Percentiles rank a stretch among this genome's conserved stretches.
Evolutionary conservation across 495 filamentous ascomycete genomes (phyloP).

Genomic region (Lentithecium fluviatile): DNA sequence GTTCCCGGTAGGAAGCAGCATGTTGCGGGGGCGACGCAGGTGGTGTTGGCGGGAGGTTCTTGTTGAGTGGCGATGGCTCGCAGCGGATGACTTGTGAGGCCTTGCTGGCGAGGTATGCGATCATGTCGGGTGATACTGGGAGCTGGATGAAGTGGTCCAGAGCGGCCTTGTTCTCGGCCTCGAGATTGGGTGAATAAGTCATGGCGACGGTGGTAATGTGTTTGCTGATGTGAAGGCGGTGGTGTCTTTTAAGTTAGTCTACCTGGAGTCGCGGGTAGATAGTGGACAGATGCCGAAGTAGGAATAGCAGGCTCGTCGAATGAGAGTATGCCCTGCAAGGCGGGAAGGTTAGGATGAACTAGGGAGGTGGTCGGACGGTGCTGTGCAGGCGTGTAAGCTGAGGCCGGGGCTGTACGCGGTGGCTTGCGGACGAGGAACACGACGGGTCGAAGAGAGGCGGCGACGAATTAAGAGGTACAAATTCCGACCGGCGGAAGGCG

Average conservation of each 20-base stretch:
- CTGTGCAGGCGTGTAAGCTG: conserved; percentile 27
- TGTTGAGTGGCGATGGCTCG: conserved; percentile 59
- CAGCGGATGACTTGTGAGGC: conserved; percentile 88
- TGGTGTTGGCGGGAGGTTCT: conserved; percentile 65
- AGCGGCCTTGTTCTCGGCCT: conserved; percentile 69
- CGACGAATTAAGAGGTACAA: conserved; percentile 19
- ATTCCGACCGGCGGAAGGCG: conserved; percentile 35
- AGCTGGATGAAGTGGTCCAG: conserved; percentile 85
- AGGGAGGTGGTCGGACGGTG: conserved; percentile 14
- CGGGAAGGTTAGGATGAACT: conserved; percentile 27
- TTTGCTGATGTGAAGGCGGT: neutral
- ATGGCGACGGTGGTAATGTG: conserved; percentile 33
- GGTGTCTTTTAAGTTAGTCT: conserved; percentile 23
- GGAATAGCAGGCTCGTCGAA: conserved; percentile 12
- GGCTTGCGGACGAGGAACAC: conserved; percentile 10
- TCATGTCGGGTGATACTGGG: conserved; percentile 81
- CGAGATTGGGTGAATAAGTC: conserved; percentile 43
- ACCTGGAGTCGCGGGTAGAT: conserved; percentile 6
- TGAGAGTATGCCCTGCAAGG: conserved; percentile 34
- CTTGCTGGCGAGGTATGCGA: conserved; percentile 76
- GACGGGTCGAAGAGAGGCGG: conserved; percentile 21
- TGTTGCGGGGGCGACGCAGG: conserved; percentile 65
- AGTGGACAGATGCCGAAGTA: conserved; percentile 1
- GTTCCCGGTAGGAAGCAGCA: conserved; percentile 43
- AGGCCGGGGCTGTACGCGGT: conserved; percentile 27